A percentile compares a stretch with the other conserved stretches of the same genome.
phyloP scores from a whole-genome alignment of 2,329 filamentous ascomycete species.

The Sporothrix inflata region DNA sequence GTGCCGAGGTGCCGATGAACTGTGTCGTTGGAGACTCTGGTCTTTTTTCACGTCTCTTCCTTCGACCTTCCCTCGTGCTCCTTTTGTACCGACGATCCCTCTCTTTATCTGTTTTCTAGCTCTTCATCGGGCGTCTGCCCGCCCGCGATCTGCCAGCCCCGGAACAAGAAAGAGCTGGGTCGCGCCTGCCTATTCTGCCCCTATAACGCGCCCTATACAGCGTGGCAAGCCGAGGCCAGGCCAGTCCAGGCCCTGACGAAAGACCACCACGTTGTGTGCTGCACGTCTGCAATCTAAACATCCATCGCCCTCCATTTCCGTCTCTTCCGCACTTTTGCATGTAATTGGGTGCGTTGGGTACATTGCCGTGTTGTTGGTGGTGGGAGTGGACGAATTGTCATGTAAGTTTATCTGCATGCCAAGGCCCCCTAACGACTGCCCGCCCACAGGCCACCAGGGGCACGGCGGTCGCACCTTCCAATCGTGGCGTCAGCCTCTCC shows the following conservation, averaged over 20 bases:
- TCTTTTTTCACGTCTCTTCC: not conserved
- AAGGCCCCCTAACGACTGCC: slow-evolving; percentile 6
- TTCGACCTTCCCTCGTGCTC: not conserved
- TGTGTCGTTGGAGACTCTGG: not conserved
- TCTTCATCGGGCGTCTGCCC: not conserved
- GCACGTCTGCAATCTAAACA: not conserved
- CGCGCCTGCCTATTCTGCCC: slow-evolving; percentile 10
- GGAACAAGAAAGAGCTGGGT: not conserved
- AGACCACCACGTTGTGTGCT: not conserved
- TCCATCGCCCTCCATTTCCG: not conserved
- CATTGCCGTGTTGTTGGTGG: not conserved
- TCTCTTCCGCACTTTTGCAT: slow-evolving; percentile 7
- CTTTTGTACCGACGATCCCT: slow-evolving; percentile 5
- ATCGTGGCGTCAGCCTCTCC: slow-evolving; percentile 27
- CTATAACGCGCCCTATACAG: slow-evolving; percentile 3
- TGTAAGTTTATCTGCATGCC: slow-evolving; percentile 16
- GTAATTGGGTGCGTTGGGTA: not conserved
- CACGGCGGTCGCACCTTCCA: slow-evolving; percentile 21
- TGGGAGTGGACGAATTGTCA: not conserved
- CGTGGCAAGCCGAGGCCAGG: not conserved
- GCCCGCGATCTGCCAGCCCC: not conserved
- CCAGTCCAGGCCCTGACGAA: not conserved
- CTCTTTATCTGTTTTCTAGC: slow-evolving; percentile 9
- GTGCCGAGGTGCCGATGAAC: not conserved
- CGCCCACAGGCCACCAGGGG: slow-evolving; percentile 10